Evolutionary conservation across 177 flowering plant genomes (phyloP), one percentile per base, ranked within the genome.

Genomic region (Vitis hybrid): DNA sequence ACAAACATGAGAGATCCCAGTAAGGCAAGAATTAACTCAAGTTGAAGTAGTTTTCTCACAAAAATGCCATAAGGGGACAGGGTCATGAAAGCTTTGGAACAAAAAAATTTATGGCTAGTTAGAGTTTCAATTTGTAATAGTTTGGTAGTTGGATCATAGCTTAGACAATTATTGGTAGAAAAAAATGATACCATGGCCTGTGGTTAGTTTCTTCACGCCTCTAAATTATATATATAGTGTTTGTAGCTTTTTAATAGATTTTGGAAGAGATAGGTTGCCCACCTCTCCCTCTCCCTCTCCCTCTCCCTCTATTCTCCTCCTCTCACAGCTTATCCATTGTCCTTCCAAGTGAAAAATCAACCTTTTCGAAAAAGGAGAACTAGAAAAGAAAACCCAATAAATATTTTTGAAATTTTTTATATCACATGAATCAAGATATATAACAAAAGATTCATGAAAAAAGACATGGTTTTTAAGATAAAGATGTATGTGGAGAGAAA

Each of bases 271-370:
- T 82, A 32, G 87, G 78, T 73, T 73, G 81, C 89, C 87, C 73
- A 78, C 90, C 84, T 71, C 79, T 23, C 66, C 49, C 10, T 26
- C 30, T 26, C 3, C 26, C 26, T 57, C 51, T 30, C 30, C 30
- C 30, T 57, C 51, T 30, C 64, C 75, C 23, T 78, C 49, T 60
- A 67, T 72, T 79, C 82, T 84, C 85, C 60, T 83, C 86, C 90
- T 79, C 84, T 84, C 86, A 65, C 74, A 10, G 75, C 86, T 84
- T 86, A 86, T 83, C 90, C 85, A 74, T 57, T 66, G 14, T 45
- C 63, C 10, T 40, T 10, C 52, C 58, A 18, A 48, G 7, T 64
- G 60, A 54, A 69, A 70, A 32, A 57, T 19, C 18, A 56, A 2
- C 19, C 49, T 67, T 72, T 64, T 54, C 14, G 21, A 60, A 60